Conservation (phyloP, 805 yeast species). For the Torulaspora indica region DNA sequence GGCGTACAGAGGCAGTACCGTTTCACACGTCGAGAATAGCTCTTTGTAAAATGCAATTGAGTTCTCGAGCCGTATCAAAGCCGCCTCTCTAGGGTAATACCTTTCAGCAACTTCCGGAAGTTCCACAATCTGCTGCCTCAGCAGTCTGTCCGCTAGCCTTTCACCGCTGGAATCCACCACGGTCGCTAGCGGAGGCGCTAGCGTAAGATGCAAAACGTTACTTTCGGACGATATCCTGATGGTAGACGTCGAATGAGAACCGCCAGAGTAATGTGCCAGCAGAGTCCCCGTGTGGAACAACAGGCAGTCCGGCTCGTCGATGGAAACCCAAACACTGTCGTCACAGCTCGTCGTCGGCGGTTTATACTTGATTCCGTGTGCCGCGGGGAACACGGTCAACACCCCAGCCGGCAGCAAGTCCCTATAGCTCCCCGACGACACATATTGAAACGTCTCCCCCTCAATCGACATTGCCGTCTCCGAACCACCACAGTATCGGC, state of each 20-base stretch:
- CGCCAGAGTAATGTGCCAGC: conserved; percentile 21
- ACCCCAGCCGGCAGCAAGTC: conserved; percentile 24
- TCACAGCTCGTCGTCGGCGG: conserved; percentile 23
- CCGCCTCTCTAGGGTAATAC: conserved; percentile 22
- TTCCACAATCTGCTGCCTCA: conserved; percentile 24
- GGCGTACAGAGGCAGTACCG: conserved; percentile 30
- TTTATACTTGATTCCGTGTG: conserved; percentile 25
- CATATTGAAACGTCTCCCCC: conserved; percentile 21
- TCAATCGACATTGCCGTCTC: conserved; percentile 11
- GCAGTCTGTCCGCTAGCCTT: conserved; percentile 14
- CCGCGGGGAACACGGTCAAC: conserved; percentile 27
- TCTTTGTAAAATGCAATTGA: conserved; percentile 21
- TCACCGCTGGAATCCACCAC: conserved; percentile 4
- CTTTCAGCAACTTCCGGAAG: conserved; percentile 26
- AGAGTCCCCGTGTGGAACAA: conserved; percentile 30
- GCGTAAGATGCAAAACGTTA: conserved; percentile 22
- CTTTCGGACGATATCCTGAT: conserved; percentile 20
- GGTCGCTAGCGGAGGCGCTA: conserved; percentile 23
- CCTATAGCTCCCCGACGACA: conserved; percentile 17
- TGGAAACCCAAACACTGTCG: conserved; percentile 27
- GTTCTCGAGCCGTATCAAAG: conserved; percentile 15
- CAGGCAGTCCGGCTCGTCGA: conserved; percentile 29
- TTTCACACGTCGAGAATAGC: conserved; percentile 27
- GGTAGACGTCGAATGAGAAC: conserved; percentile 24
- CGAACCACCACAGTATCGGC: conserved; percentile 20